These are phyloP conservation scores for Paraconiothyrium sp. DNA, from an alignment of 2,329 filamentous ascomycete genomes.

Conservation along the genomic window DNA sequence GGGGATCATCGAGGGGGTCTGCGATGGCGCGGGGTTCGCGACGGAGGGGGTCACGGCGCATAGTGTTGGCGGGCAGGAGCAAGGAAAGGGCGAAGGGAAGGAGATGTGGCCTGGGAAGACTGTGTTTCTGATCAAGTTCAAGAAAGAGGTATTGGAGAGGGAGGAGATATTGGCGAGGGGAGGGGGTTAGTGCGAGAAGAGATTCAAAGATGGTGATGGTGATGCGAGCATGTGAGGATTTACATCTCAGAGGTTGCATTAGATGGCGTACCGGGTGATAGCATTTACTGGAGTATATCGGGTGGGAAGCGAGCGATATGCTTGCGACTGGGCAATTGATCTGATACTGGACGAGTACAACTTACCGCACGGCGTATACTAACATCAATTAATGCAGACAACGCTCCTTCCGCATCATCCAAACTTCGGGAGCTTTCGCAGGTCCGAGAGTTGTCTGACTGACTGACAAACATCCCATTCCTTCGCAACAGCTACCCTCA, in stretches of 20 bases:
- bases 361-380: not conserved
- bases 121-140: conserved; percentile 94
- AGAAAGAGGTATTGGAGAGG: conserved; percentile 87
- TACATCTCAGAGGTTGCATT: not conserved
- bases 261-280: conserved; percentile 1
- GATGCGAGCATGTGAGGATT: not conserved
- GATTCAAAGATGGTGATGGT: not conserved
- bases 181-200: conserved; percentile 46
- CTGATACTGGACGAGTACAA: not conserved
- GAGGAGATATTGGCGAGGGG: conserved; percentile 80
- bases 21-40: conserved; percentile 89
- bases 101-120: conserved; percentile 94
- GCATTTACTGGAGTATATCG: conserved; percentile 6
- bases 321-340: conserved; percentile 3
- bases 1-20: conserved; percentile 93
- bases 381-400: not conserved
- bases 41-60: conserved; percentile 88
- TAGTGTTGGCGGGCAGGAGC: conserved; percentile 63
- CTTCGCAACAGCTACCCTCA: no score
- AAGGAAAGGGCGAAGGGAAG: conserved; percentile 62
- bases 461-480: no score
- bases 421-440: not conserved
- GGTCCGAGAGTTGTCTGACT: no score
- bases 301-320: conserved; percentile 17
- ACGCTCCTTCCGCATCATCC: not conserved